These are phyloP conservation scores for Solanum chmielewskii DNA, from an alignment of 257 asterid species.

Conservation along the genomic window DNA sequence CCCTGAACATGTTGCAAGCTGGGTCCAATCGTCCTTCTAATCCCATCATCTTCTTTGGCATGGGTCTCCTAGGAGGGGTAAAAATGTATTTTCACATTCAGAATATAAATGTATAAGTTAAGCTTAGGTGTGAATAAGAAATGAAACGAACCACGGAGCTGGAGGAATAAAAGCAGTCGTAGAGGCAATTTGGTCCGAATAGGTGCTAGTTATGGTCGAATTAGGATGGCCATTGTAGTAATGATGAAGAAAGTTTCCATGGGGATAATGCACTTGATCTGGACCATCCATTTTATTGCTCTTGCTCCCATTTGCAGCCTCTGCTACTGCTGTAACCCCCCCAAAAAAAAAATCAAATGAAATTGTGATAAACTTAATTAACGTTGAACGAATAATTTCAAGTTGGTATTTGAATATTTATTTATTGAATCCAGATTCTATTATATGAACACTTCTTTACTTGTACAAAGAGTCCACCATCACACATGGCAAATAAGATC, in stretches of 20 bases:
- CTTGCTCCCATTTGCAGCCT: conserved; percentile 3
- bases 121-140: background rate
- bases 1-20: conserved; percentile 18
- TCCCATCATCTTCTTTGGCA: background rate
- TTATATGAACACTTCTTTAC: background rate
- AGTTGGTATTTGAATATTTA: background rate
- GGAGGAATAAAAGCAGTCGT: background rate
- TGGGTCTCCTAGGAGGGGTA: background rate
- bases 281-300: background rate
- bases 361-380: background rate
- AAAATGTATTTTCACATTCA: background rate
- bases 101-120: too few relatives aligned
- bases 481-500: background rate
- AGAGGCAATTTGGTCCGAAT: background rate
- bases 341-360: background rate
- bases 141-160: background rate
- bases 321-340: conserved; percentile 4
- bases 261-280: background rate
- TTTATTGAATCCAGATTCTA: background rate
- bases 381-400: background rate
- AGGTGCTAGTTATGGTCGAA: background rate
- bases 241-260: background rate
- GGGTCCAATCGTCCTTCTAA: background rate
- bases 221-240: background rate
- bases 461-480: background rate